Percentiles rank a stretch among this genome's conserved stretches.
Evolutionary conservation across 805 yeast species (phyloP).

Genomic region (Cyberlindnera galapagoensis): DNA sequence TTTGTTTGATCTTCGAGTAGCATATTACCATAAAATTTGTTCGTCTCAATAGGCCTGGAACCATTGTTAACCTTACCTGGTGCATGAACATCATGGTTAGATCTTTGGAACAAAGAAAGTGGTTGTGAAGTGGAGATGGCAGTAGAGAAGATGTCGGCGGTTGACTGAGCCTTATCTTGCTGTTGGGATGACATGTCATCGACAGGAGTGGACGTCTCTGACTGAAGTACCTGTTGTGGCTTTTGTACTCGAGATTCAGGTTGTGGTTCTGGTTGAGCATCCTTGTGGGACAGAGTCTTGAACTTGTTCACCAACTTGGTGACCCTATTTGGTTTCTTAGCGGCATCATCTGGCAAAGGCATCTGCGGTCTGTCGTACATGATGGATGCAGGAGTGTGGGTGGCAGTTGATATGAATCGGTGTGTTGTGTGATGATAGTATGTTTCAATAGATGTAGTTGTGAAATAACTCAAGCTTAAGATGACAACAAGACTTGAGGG

Average conservation of each 20-base stretch:
- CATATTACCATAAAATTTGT: conserved; percentile 73
- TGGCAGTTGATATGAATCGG: background rate
- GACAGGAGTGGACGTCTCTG: no score
- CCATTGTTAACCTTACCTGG: conserved; percentile 23
- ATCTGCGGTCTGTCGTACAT: conserved; percentile 27
- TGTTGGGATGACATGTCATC: no score
- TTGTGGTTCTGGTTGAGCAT: conserved; percentile 3
- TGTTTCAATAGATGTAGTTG: no score
- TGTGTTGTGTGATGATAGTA: no score
- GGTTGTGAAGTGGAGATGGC: conserved; percentile 41
- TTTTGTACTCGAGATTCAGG: conserved; percentile 1
- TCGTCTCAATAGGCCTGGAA: conserved; percentile 54
- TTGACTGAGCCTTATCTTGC: no score
- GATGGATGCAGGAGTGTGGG: background rate
- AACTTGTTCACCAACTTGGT: conserved; percentile 11
- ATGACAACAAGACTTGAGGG: no score
- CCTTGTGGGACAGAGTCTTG: conserved; percentile 10
- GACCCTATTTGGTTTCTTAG: conserved; percentile 1
- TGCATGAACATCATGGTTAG: conserved; percentile 22
- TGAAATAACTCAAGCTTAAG: no score
- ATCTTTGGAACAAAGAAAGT: conserved; percentile 31
- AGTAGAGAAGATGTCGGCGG: conserved; percentile 31
- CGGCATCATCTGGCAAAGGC: conserved; percentile 21
- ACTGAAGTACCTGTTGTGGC: conserved; percentile 2
- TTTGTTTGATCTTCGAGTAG: conserved; percentile 57